A percentile compares a stretch with the other conserved stretches of the same genome.
Evolutionary conservation across 768 basidiomycete genomes (phyloP).

Genomic region (Porphyrellus cyaneotinctus): DNA sequence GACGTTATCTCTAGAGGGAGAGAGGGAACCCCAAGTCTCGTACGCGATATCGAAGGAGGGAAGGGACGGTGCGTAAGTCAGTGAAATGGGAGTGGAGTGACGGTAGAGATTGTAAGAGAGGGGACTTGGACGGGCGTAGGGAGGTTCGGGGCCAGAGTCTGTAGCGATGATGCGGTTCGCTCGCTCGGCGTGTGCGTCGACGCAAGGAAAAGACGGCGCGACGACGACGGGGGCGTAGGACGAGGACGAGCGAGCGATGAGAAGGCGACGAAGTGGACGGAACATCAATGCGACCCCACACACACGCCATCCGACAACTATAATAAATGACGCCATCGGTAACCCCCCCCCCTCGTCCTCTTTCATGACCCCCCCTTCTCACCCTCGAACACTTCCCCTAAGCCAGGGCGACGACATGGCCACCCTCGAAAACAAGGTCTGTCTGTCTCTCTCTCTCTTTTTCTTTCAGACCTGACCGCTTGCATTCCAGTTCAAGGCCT

Average conservation of each 20-base stretch:
- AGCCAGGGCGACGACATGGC: neutral
- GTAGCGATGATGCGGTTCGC: slow-evolving; percentile 50
- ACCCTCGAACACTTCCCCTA: neutral
- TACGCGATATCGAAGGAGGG: slow-evolving; percentile 86
- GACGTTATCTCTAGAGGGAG: slow-evolving; percentile 72
- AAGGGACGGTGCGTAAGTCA: slow-evolving; percentile 59
- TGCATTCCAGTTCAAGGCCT: slow-evolving; percentile 64
- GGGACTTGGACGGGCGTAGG: slow-evolving; percentile 78
- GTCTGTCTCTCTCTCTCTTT: neutral
- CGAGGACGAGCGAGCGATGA: neutral
- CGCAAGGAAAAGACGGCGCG: slow-evolving; percentile 57
- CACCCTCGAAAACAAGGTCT: neutral
- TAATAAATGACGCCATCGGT: no score
- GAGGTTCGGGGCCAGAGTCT: slow-evolving; percentile 71
- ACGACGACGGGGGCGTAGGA: neutral
- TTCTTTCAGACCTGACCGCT: neutral
- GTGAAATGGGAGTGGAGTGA: slow-evolving; percentile 55
- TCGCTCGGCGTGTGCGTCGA: slow-evolving; percentile 74
- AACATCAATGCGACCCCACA: no score
- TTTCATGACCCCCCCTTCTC: neutral
- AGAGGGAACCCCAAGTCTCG: slow-evolving; percentile 96
- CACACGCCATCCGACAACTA: no score
- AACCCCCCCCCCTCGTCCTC: neutral
- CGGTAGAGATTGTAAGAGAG: slow-evolving; percentile 67
- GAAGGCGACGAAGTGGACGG: no score